These are phyloP conservation scores for Cenchrus purpureus DNA, from an alignment of 176 grass and related monocot species.

Conservation along the genomic window DNA sequence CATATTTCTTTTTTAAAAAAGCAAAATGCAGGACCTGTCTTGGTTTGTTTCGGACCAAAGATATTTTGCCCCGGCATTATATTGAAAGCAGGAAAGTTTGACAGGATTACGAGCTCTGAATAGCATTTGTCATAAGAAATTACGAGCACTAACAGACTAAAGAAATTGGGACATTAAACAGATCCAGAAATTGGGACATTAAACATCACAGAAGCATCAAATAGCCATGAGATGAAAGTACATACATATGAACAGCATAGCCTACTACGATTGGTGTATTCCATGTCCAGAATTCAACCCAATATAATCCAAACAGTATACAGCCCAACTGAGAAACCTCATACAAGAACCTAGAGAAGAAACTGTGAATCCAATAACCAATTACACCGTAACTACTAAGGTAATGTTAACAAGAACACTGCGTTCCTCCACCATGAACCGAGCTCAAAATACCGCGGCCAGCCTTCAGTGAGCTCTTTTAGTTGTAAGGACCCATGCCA, in stretches of 20 bases:
- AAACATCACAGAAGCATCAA: not conserved
- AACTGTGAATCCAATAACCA: conserved; percentile 40
- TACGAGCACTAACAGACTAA: no score
- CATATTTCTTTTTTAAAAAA: no score
- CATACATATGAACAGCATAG: conserved; percentile 16
- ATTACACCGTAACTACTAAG: conserved; percentile 56
- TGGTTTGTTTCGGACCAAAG: no score
- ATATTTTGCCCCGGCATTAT: no score
- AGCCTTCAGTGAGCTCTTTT: conserved; percentile 38
- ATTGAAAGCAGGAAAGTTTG: no score
- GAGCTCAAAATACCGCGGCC: not conserved
- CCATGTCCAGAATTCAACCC: conserved; percentile 36
- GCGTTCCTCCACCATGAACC: conserved; percentile 34
- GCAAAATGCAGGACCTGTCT: no score
- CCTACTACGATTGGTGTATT: conserved; percentile 33
- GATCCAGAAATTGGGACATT: not conserved
- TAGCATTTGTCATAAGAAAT: no score
- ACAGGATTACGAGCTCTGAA: no score
- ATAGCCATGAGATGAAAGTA: not conserved
- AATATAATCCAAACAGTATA: conserved; percentile 49
- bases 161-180: no score
- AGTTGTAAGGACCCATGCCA: conserved; percentile 76
- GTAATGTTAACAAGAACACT: conserved; percentile 48
- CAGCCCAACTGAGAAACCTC: conserved; percentile 39
- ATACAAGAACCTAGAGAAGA: conserved; percentile 37